Base-by-base conservation (phyloP, 2,329 filamentous ascomycete species). In the Phaeophleospora eucalypticola region DNA sequence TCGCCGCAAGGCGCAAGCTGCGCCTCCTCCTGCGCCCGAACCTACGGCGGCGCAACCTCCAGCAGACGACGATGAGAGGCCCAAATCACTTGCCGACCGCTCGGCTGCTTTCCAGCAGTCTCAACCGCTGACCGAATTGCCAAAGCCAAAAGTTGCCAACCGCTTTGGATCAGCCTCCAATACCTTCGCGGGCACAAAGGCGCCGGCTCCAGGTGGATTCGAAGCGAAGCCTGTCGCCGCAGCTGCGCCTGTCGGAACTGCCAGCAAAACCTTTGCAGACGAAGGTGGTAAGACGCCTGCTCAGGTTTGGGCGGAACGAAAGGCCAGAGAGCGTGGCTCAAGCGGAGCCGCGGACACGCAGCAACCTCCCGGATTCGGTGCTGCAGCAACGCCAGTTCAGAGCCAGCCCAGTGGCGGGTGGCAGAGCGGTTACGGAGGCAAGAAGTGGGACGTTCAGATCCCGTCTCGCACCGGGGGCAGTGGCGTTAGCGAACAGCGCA, bases 241-340 rank as follows among this genome's bases (percentile, higher is more conserved):
- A 10, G 66, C 80, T 18, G 71, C 82, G 16, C 82, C 86, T 4
- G 77, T 95, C 19, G 89, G 89, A 19, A 78, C 82, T 55, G 89
- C 90, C 32, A 94, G 89, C 71, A 84, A 89, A 62, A 95, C 89
- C 0, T 98, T 97, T 73, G 93, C 93, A 14, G 90, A 96, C 57
- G 77, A 94, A 67, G 90, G 87, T 53, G 93, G 93, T 52, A 98
- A 97, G 75, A 97, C 93, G 4, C 93, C 93, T 4, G 90, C 93
- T 21, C 93, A 98, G 68, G 72, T 95, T 29, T 98, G 93, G 93
- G 91, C 91, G 0, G 93, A 98, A 74, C 95, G 90, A 74, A 97
- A 97, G 74, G 91, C 87, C 32, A 84, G 83, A 51, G 83, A 93
- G 66, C 78, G 84, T 48, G 82, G 79, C 17, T 57, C 67, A 18